Base-by-base conservation (phyloP, 2,329 filamentous ascomycete species). In the Fusarium beomiforme region DNA sequence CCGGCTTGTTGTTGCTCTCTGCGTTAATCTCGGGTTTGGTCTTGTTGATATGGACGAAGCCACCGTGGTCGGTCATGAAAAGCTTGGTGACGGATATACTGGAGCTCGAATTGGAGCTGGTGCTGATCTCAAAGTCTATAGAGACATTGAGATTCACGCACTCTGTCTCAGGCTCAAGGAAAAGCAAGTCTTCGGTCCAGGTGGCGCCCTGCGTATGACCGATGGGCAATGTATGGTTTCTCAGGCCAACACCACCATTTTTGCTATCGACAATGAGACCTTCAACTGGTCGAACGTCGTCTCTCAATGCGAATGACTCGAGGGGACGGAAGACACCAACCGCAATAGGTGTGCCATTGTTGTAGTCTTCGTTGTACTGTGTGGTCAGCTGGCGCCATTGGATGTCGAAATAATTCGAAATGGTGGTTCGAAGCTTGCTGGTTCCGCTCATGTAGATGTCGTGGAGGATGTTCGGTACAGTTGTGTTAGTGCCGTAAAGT, bases 131-230 rank as follows among this genome's bases (percentile, higher is more conserved):
- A 58, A 82, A 85, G 34, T 85, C 82, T 8, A 86, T 55, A 0
- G 83, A 84, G 5, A 83, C 64, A 61, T 84, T 84, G 4, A 78
- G 81, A 54, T 83, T 76, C 9, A 85, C 82, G 62, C 85, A 86
- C 8, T 75, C 71, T 1, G 83, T 82, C 26, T 83, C 80, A 1
- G 85, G 85, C 64, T 85, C 80, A 14, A 86, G 67, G 67, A 85
- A 86, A 1, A 86, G 79, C 8, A 87, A 49, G 58, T 86, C 84
- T 60, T 87, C 85, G 1, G 77, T 75, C 85, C 85, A 86, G 4
- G 72, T 76, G 10, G 78, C 81, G 0, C 84, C 84, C 42, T 77
- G 78, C 2, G 64, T 31, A 3, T 79, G 65, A 1, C 71, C 73
- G 1, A 67, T 43, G 3, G 84, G 84, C 0, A 79, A 61, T 0